phyloP scores from a whole-genome alignment of 768 basidiomycete genomes.

The Suillus hirtellus region DNA sequence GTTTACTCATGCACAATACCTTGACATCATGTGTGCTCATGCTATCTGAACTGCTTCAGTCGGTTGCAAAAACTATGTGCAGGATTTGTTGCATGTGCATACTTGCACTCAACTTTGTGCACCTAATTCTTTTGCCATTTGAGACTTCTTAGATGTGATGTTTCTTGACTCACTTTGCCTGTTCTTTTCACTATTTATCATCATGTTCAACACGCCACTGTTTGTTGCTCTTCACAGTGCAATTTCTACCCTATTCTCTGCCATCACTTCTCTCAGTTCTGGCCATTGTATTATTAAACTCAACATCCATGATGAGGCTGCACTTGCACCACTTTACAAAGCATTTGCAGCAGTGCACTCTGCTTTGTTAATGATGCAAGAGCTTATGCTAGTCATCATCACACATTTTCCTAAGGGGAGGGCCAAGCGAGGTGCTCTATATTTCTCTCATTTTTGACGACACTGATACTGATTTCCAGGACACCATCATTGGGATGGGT shows the following conservation, averaged over 20 bases:
- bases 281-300: constrained; percentile 21
- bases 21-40: neutral
- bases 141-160: too few relatives aligned
- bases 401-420: neutral
- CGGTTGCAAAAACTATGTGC: neutral
- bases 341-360: constrained; percentile 15
- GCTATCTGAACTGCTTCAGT: neutral
- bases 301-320: constrained; percentile 26
- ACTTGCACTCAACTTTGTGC: neutral
- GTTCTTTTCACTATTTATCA: too few relatives aligned
- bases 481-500: constrained; percentile 43
- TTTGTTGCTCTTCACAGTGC: too few relatives aligned
- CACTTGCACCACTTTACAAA: constrained; percentile 24
- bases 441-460: neutral
- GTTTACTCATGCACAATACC: neutral
- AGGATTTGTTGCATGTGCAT: neutral
- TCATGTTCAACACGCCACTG: too few relatives aligned
- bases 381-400: constrained; percentile 42
- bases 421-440: too few relatives aligned
- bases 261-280: constrained; percentile 27
- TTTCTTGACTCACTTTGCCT: too few relatives aligned
- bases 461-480: constrained; percentile 22
- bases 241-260: neutral
- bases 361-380: constrained; percentile 20
- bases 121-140: too few relatives aligned